A percentile compares a stretch with the other conserved stretches of the same genome.
These are phyloP conservation scores for Colletotrichum noveboracense DNA, from an alignment of 2,329 filamentous ascomycete genomes.

Conservation along the genomic window DNA sequence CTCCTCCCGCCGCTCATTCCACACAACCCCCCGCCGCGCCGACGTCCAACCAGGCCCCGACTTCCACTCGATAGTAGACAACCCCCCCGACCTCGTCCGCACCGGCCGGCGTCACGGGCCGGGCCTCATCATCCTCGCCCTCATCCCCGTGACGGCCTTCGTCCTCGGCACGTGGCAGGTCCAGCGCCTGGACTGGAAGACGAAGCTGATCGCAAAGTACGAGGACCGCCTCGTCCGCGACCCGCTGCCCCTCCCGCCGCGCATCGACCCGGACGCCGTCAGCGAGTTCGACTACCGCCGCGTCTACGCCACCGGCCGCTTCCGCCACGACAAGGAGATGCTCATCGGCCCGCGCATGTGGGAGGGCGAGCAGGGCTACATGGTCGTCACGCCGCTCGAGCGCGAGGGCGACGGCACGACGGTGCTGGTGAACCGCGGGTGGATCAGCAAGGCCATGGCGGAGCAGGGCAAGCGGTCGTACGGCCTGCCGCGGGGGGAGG, in stretches of 20 bases:
- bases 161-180: constrained; percentile 94
- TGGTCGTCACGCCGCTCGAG: constrained; percentile 91
- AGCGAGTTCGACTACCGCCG: constrained; percentile 91
- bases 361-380: constrained; percentile 88
- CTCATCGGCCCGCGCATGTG: constrained; percentile 87
- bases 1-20: constrained; percentile 5
- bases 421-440: constrained; percentile 87
- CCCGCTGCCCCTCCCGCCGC: constrained; percentile 84
- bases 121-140: constrained; percentile 79
- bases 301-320: constrained; percentile 75
- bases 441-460: constrained; percentile 81
- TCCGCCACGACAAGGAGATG: constrained; percentile 94
- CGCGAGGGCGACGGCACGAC: constrained; percentile 66
- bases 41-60: constrained; percentile 48
- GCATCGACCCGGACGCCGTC: constrained; percentile 81
- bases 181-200: constrained; percentile 91
- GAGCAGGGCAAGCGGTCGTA: constrained; percentile 69
- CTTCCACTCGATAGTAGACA: constrained; percentile 88
- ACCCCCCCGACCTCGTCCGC: constrained; percentile 81
- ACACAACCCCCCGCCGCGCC: constrained; percentile 20
- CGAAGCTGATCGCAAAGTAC: constrained; percentile 85
- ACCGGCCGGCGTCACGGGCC: constrained; percentile 75
- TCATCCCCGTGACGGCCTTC: constrained; percentile 93
- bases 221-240: constrained; percentile 89
- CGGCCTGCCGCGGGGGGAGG: constrained; percentile 71